Conservation (phyloP, 768 basidiomycete genomes). For the Amanita brunnescens region DNA sequence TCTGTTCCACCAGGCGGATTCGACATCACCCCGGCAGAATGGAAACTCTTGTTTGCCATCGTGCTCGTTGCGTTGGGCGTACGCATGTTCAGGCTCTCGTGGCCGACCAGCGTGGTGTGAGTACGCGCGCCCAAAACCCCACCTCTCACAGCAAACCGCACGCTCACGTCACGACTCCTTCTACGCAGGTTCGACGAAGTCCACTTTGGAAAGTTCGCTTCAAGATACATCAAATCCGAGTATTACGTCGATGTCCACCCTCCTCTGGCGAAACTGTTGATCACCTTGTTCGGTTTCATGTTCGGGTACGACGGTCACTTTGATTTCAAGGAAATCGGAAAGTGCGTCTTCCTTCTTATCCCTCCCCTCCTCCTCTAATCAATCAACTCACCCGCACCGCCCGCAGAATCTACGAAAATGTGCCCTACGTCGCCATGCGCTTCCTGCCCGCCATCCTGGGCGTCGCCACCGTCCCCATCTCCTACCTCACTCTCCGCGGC, state of each 20-base stretch:
- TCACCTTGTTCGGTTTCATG: conserved; percentile 83
- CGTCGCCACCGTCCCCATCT: conserved; percentile 78
- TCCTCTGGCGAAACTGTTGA: conserved; percentile 90
- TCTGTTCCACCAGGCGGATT: conserved; percentile 49
- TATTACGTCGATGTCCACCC: conserved; percentile 97
- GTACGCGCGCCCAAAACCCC: conserved; percentile 22
- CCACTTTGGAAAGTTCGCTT: conserved; percentile 96
- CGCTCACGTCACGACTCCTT: no score
- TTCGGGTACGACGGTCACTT: conserved; percentile 89
- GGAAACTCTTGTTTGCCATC: conserved; percentile 61
- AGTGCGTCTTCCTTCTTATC: no score
- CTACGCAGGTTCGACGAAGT: conserved; percentile 86
- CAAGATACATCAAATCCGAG: conserved; percentile 85
- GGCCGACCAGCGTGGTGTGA: conserved; percentile 89
- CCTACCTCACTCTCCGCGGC: conserved; percentile 89
- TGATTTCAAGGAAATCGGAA: conserved; percentile 97
- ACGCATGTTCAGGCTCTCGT: conserved; percentile 77
- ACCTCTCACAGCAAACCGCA: neutral
- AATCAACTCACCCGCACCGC: neutral
- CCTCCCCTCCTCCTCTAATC: neutral
- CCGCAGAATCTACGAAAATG: conserved; percentile 67
- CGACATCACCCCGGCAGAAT: conserved; percentile 61
- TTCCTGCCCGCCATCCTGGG: conserved; percentile 89
- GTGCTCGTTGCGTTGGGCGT: conserved; percentile 68
- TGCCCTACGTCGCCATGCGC: conserved; percentile 96